phyloP scores from a whole-genome alignment of 75 land plant species.

The Pseudotsuga menziesii region DNA sequence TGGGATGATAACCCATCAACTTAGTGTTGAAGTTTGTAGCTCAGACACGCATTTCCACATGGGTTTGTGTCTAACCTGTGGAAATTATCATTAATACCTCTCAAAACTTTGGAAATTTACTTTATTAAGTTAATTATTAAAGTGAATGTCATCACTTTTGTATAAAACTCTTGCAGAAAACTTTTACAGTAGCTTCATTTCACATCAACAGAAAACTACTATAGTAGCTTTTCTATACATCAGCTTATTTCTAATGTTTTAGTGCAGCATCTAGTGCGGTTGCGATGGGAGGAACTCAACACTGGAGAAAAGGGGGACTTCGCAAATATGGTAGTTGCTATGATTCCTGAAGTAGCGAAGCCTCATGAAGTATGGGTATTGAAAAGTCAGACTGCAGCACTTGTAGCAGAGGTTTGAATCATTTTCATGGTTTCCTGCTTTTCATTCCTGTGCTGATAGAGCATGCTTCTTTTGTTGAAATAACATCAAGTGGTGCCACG shows the following conservation, averaged over 20 bases:
- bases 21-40: too few species aligned
- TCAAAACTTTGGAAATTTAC: too few species aligned
- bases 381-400: constrained; percentile 98
- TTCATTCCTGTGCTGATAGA: background rate
- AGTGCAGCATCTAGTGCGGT: constrained; percentile 82
- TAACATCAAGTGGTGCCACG: background rate
- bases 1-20: too few species aligned
- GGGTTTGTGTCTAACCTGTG: too few species aligned
- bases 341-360: constrained; percentile 66
- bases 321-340: constrained; percentile 45
- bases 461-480: background rate
- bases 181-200: background rate
- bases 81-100: too few species aligned
- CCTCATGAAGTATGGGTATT: constrained; percentile 82
- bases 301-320: constrained; percentile 50
- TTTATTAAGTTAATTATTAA: too few species aligned
- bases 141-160: too few species aligned
- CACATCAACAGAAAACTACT: background rate
- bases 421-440: background rate
- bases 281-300: constrained; percentile 87
- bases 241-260: constrained; percentile 1
- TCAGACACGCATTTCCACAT: too few species aligned
- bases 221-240: background rate
- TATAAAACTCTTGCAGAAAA: background rate
- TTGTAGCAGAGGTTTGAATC: constrained; percentile 86